Percentiles rank a stretch among this genome's conserved stretches.
These are phyloP conservation scores for Pestalotiopsis sp. DNA, from an alignment of 2,329 filamentous ascomycete genomes.

Conservation along the genomic window DNA sequence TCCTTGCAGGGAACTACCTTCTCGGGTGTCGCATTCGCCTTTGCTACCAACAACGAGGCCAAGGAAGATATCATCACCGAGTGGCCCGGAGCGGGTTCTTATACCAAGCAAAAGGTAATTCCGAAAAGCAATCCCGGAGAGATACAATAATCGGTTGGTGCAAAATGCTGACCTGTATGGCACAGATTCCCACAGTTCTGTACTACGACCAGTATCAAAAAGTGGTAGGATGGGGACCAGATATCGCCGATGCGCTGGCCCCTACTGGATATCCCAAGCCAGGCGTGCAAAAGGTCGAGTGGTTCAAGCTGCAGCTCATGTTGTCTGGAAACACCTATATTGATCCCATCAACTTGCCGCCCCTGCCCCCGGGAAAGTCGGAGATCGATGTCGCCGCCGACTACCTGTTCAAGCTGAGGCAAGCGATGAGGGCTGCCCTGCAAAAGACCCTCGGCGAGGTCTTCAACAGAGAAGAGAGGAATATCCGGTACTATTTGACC, in stretches of 20 bases:
- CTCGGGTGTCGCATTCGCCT: constrained; percentile 95
- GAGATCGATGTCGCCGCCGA: constrained; percentile 99
- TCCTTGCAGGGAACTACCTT: constrained; percentile 84
- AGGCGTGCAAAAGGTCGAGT: constrained; percentile 97
- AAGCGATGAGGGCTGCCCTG: constrained; percentile 93
- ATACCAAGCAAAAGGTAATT: constrained; percentile 95
- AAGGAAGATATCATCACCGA: constrained; percentile 99
- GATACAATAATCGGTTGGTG: neutral
- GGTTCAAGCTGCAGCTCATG: constrained; percentile 99
- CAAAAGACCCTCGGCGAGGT: constrained; percentile 97
- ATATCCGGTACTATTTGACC: constrained; percentile 96
- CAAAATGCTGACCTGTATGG: constrained; percentile 21
- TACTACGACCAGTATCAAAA: constrained; percentile 99
- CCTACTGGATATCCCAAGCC: constrained; percentile 97
- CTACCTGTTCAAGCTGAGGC: constrained; percentile 96
- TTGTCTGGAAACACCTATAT: constrained; percentile 98
- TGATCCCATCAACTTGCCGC: constrained; percentile 97
- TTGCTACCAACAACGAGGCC: constrained; percentile 95
- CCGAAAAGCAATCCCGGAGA: neutral
- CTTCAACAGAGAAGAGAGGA: constrained; percentile 96
- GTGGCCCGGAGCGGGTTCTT: constrained; percentile 96
- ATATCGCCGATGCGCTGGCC: constrained; percentile 94
- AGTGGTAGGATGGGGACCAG: constrained; percentile 98
- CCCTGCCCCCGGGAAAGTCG: constrained; percentile 94
- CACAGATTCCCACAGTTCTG: constrained; percentile 93